phyloP scores from a whole-genome alignment of 2,329 filamentous ascomycete genomes.

The Aspergillus awamori region DNA sequence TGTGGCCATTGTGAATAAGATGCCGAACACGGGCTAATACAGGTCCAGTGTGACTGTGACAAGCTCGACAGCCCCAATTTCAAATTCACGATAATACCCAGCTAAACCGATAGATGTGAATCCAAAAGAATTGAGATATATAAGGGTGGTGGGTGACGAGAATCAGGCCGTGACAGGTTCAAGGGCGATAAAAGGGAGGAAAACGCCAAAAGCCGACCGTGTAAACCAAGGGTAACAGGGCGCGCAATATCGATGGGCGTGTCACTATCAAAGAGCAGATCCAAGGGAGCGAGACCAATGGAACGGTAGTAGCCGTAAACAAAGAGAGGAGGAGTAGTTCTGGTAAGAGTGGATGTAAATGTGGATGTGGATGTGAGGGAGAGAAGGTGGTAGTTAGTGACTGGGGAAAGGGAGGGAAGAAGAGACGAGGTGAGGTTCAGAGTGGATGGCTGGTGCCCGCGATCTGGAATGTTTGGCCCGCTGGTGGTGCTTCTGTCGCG shows the following conservation, averaged over 20 bases:
- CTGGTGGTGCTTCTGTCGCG: no score
- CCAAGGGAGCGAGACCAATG: constrained; percentile 13
- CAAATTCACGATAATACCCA: not conserved
- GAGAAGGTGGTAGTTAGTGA: not conserved
- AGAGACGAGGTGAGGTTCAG: not conserved
- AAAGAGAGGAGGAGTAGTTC: not conserved
- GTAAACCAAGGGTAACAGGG: constrained; percentile 11
- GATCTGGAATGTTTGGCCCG: constrained; percentile 4
- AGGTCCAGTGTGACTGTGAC: not conserved
- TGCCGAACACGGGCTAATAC: not conserved
- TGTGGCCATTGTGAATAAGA: constrained; percentile 41
- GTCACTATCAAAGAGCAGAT: constrained; percentile 9
- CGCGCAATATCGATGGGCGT: not conserved
- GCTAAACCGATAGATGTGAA: not conserved
- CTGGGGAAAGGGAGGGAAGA: constrained; percentile 9
- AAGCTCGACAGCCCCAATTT: not conserved
- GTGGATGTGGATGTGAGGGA: not conserved
- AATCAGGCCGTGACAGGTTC: constrained; percentile 6
- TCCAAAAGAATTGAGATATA: constrained; percentile 11
- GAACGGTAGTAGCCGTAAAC: not conserved
- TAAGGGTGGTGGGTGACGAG: not conserved
- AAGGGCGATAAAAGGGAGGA: constrained; percentile 20
- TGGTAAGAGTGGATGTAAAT: not conserved
- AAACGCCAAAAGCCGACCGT: constrained; percentile 22
- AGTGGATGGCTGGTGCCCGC: constrained; percentile 5